A percentile compares a stretch with the other conserved stretches of the same genome.
Conservation (phyloP, 805 yeast species). For the Citeromyces nyonsensis region DNA sequence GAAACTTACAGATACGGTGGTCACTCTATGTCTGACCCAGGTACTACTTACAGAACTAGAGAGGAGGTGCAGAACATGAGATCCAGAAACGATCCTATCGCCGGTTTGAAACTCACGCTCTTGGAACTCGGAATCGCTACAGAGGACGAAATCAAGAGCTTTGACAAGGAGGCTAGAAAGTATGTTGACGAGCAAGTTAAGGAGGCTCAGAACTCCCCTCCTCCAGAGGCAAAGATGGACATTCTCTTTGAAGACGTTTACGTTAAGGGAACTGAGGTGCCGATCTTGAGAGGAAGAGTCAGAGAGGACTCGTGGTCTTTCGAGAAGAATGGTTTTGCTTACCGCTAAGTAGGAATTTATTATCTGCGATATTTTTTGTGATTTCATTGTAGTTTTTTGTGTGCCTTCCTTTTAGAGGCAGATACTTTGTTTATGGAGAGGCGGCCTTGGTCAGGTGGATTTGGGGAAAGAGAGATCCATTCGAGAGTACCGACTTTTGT, state of each 20-base stretch:
- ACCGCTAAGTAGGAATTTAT: slow-evolving; percentile 10
- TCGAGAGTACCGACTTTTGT: too few species aligned
- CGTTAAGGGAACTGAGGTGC: slow-evolving; percentile 86
- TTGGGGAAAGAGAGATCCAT: too few species aligned
- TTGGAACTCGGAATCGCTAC: slow-evolving; percentile 75
- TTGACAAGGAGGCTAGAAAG: slow-evolving; percentile 93
- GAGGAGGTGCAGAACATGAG: slow-evolving; percentile 99
- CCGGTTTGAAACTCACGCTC: slow-evolving; percentile 82
- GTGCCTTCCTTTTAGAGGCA: too few species aligned
- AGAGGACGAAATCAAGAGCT: slow-evolving; percentile 87
- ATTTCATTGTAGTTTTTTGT: too few species aligned
- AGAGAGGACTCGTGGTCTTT: slow-evolving; percentile 82
- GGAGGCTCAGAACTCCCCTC: slow-evolving; percentile 84
- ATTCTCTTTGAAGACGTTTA: slow-evolving; percentile 94
- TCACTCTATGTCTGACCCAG: slow-evolving; percentile 99
- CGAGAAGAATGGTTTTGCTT: slow-evolving; percentile 20
- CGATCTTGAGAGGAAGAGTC: slow-evolving; percentile 90
- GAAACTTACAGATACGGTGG: slow-evolving; percentile 99
- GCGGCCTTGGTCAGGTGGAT: too few species aligned
- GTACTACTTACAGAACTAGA: slow-evolving; percentile 99
- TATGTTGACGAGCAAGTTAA: slow-evolving; percentile 91
- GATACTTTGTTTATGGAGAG: too few species aligned
- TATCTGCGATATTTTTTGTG: too few species aligned
- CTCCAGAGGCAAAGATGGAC: slow-evolving; percentile 92
- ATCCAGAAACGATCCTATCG: slow-evolving; percentile 94